These are phyloP conservation scores for Malbranchea zuffiana DNA, from an alignment of 2,329 filamentous ascomycete species.

Conservation along the genomic window DNA sequence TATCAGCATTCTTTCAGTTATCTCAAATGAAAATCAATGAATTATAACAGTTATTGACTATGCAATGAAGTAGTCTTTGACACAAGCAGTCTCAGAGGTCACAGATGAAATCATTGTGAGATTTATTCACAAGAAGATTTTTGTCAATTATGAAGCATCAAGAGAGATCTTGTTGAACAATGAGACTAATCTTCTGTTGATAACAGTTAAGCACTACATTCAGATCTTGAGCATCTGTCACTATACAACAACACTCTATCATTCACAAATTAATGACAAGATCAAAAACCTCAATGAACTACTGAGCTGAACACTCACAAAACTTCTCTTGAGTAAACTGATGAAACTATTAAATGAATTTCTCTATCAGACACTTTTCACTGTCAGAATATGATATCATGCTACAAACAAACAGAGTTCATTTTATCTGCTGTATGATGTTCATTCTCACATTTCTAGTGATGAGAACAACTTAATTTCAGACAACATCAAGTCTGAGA, in stretches of 20 bases:
- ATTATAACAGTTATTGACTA: conserved; percentile 8
- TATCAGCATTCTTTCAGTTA: neutral
- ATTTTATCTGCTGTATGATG: no score
- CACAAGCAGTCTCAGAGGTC: neutral
- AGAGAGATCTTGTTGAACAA: conserved; percentile 5
- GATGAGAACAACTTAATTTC: conserved; percentile 1
- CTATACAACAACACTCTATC: conserved; percentile 1
- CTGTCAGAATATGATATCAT: neutral
- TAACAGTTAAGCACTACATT: conserved; percentile 5
- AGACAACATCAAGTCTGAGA: neutral
- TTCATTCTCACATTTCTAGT: neutral
- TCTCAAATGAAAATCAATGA: no score
- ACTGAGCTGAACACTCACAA: neutral
- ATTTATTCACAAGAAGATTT: conserved; percentile 7
- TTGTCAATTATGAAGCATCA: conserved; percentile 4
- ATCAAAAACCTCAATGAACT: conserved; percentile 6
- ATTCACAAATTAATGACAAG: conserved; percentile 6
- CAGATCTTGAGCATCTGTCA: neutral
- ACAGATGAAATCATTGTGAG: conserved; percentile 1
- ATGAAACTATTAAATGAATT: conserved; percentile 5
- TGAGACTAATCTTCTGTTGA: conserved; percentile 2
- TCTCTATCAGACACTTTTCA: conserved; percentile 1
- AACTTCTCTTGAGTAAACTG: conserved; percentile 2
- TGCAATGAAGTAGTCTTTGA: neutral
- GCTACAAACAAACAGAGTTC: no score